These are phyloP conservation scores for Ascochyta pisi DNA, from an alignment of 2,329 filamentous ascomycete species.

Conservation along the genomic window DNA sequence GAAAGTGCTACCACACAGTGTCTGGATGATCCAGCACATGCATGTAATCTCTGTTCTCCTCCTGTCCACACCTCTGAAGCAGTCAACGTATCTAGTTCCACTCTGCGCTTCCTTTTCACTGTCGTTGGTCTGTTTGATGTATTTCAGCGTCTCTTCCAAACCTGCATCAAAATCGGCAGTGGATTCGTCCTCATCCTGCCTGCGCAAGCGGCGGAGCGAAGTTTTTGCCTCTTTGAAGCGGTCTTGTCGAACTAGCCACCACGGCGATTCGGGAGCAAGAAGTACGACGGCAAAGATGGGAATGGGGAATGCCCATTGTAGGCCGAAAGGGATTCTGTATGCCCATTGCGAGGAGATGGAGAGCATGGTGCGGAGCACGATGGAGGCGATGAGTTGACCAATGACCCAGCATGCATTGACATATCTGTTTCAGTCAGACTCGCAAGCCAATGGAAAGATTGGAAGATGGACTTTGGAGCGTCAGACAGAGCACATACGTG, in stretches of 20 bases:
- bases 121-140: slow-evolving; percentile 86
- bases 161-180: slow-evolving; percentile 12
- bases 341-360: slow-evolving; percentile 65
- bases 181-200: slow-evolving; percentile 11
- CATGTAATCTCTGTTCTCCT: slow-evolving; percentile 77
- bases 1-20: slow-evolving; percentile 32
- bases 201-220: slow-evolving; percentile 20
- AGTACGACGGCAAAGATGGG: slow-evolving; percentile 68
- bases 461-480: background rate
- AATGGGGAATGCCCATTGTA: slow-evolving; percentile 63
- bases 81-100: slow-evolving; percentile 77
- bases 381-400: slow-evolving; percentile 72
- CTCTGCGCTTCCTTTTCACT: slow-evolving; percentile 70
- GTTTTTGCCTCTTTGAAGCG: slow-evolving; percentile 66
- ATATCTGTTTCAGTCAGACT: slow-evolving; percentile 11
- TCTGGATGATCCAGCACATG: slow-evolving; percentile 54
- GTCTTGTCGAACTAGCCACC: slow-evolving; percentile 74
- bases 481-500: slow-evolving; percentile 57
- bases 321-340: slow-evolving; percentile 67
- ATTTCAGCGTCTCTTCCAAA: slow-evolving; percentile 5
- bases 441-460: background rate
- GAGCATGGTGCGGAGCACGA: slow-evolving; percentile 70
- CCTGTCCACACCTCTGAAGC: slow-evolving; percentile 77
- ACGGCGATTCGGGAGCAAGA: slow-evolving; percentile 72
- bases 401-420: slow-evolving; percentile 40